phyloP scores from a whole-genome alignment of 2,329 filamentous ascomycete species.

The Fusarium dlaminii region DNA sequence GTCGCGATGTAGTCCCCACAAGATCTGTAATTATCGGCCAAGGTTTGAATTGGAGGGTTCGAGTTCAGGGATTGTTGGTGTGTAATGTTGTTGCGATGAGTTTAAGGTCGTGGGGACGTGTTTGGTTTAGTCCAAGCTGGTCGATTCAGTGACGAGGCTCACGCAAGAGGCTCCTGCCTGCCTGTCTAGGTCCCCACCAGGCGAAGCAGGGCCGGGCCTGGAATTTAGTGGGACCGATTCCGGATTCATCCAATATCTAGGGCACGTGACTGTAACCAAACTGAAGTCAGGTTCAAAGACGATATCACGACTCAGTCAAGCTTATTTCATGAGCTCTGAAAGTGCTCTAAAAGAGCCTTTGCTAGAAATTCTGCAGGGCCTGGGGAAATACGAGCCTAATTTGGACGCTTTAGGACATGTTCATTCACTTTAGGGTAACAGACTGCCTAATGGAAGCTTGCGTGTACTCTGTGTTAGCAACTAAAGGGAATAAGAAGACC shows the following conservation, averaged over 20 bases:
- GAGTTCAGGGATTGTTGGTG: conserved; percentile 16
- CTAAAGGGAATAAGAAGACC: background rate
- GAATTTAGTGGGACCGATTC: conserved; percentile 38
- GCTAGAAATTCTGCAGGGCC: too few relatives aligned
- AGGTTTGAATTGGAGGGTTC: background rate
- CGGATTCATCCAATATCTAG: background rate
- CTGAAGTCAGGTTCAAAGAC: background rate
- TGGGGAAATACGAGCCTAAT: background rate
- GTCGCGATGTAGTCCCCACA: conserved; percentile 7
- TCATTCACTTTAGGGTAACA: background rate
- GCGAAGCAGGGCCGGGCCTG: conserved; percentile 22
- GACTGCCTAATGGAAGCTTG: background rate
- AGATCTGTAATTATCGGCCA: background rate
- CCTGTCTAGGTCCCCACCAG: conserved; percentile 42
- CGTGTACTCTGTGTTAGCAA: background rate
- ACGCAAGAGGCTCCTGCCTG: conserved; percentile 54
- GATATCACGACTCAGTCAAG: background rate
- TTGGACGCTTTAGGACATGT: background rate
- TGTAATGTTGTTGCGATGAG: conserved; percentile 33
- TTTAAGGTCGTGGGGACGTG: conserved; percentile 37
- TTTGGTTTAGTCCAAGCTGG: conserved; percentile 41
- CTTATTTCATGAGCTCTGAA: background rate
- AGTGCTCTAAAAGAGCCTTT: too few relatives aligned
- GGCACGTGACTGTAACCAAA: conserved; percentile 18
- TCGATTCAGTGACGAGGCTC: conserved; percentile 46